Evolutionary conservation across 257 asterid genomes (phyloP), one percentile per base, ranked within the genome.

Genomic region (Solanum appendiculatum): DNA sequence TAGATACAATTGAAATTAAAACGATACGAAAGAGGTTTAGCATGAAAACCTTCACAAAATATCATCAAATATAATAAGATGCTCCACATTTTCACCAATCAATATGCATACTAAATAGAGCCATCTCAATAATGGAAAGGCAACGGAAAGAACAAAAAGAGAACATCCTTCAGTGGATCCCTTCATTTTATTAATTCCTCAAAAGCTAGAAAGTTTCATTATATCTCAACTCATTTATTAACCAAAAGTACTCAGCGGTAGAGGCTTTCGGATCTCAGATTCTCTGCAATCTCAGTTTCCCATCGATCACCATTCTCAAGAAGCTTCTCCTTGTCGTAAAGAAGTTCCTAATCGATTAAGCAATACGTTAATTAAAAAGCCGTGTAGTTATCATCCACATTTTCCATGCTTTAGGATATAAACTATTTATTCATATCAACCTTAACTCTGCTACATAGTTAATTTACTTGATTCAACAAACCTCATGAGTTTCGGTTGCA

Each of bases 401-500:
- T 42, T 72, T 40, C n/a, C 60, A 25, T 77, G 60, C 83, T 77
- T 77, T 15, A 29, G 63, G 36, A 42, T 15, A 77, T 25, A 77
- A 27, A 25, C 15, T 25, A 25, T 78, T 42, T 44, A 29, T 44
- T 25, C 34, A 78, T 78, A 4, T 44, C 84, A 44, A 44, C 58
- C 34, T 44, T 78, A 5, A 33, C 39, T 78, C n/a, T 4, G 64
- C 6, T 48, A n/a, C 64, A 27, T 9, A 44, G 9, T 10, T 16
- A 40, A 42, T 78, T 27, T 27, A 44, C 36, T 78, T 44, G 51
- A 27, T 86, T 81, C 42, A 5, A 88, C 90, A 39, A 88, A 95
- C 99, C 99, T 96, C 99, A 5, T 95, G 97, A 70, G 99, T 95
- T 91, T 96, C 98, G 0, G 98, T 96, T n/a, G 98, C 97, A 27